phyloP scores from a whole-genome alignment of 2,329 filamentous ascomycete species.

The Nannizzia gypsea region DNA sequence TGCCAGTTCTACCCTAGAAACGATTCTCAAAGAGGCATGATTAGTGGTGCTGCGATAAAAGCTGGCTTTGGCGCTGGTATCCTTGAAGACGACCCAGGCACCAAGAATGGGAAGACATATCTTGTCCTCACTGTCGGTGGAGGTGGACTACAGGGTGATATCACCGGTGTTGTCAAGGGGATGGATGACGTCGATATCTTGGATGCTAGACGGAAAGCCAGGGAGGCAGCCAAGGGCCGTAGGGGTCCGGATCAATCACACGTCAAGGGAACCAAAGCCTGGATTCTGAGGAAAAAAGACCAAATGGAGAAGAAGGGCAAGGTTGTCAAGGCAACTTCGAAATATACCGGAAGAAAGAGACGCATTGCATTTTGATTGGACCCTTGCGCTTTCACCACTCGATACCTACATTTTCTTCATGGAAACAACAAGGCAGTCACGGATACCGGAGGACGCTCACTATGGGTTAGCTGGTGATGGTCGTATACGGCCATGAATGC shows the following conservation, averaged over 20 bases:
- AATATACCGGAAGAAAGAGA: conserved; percentile 87
- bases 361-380: conserved; percentile 56
- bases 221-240: conserved; percentile 34
- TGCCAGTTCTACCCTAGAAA: conserved; percentile 99
- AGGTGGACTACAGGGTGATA: conserved; percentile 55
- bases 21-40: conserved; percentile 81
- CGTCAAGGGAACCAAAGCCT: conserved; percentile 40
- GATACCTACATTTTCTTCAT: not conserved
- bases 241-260: conserved; percentile 38
- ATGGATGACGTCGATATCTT: conserved; percentile 81
- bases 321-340: conserved; percentile 80
- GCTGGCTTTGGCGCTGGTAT: conserved; percentile 93
- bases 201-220: conserved; percentile 50
- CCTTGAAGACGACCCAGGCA: conserved; percentile 87
- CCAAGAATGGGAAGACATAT: conserved; percentile 95
- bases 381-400: not conserved
- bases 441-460: not conserved
- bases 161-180: conserved; percentile 76
- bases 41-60: conserved; percentile 76
- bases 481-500: too few species aligned
- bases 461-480: too few species aligned
- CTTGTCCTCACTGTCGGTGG: conserved; percentile 82
- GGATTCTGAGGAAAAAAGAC: conserved; percentile 56
- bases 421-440: not conserved
- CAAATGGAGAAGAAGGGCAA: conserved; percentile 93